Conservation (phyloP, 208 protist genomes). For the Novymonas esmeraldas region DNA sequence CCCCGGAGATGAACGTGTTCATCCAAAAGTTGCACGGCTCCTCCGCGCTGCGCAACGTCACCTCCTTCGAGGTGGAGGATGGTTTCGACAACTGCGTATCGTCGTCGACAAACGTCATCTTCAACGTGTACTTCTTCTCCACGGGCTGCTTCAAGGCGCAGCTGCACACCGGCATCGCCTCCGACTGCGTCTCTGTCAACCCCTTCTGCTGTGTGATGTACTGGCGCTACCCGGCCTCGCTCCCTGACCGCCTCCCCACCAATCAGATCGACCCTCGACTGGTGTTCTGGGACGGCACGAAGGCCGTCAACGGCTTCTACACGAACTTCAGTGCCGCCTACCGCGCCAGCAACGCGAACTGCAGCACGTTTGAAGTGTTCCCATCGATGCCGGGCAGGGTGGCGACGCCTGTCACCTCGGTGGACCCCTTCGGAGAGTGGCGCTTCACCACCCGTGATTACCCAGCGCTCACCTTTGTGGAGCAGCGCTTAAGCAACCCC, state of each 20-base stretch:
- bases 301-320: conserved; percentile 33
- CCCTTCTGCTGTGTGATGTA: conserved; percentile 37
- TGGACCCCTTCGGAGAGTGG: conserved; percentile 28
- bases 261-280: conserved; percentile 22
- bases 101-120: neutral
- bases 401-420: too few relatives aligned
- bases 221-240: conserved; percentile 30
- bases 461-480: conserved; percentile 15
- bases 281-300: conserved; percentile 34
- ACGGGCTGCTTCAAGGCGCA: conserved; percentile 20
- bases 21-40: conserved; percentile 6
- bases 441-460: conserved; percentile 12
- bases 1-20: conserved; percentile 30
- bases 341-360: conserved; percentile 3
- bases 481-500: conserved; percentile 9
- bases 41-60: conserved; percentile 2
- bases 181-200: conserved; percentile 23
- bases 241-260: conserved; percentile 9
- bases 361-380: neutral
- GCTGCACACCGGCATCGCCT: conserved; percentile 28
- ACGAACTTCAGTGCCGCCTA: conserved; percentile 32
- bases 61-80: neutral
- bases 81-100: conserved; percentile 3
- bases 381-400: too few relatives aligned
- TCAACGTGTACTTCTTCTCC: neutral